Evolutionary conservation across 306 rosid genomes (phyloP).

Genomic region (Acacia confusa): DNA sequence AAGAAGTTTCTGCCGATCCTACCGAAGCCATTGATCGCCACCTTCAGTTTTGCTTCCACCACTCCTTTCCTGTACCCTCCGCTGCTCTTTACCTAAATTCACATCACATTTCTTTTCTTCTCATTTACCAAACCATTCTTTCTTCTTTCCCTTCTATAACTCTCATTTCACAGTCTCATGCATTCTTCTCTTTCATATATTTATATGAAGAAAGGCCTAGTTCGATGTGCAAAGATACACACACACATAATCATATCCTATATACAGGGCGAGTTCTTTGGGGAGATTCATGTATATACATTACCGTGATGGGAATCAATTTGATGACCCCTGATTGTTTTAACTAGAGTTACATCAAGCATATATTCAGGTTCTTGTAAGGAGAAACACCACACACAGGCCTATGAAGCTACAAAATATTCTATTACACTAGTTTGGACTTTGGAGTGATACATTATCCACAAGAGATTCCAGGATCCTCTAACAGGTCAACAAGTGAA

Average conservation of each 20-base stretch:
- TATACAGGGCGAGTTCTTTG: neutral
- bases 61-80: conserved; percentile 67
- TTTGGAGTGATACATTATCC: neutral
- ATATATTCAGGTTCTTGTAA: neutral
- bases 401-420: neutral
- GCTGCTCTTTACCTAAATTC: conserved; percentile 53
- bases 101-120: neutral
- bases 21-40: conserved; percentile 94
- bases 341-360: neutral
- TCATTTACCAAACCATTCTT: neutral
- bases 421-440: neutral
- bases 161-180: neutral
- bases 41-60: conserved; percentile 81
- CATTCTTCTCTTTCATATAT: neutral
- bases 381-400: neutral
- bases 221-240: neutral
- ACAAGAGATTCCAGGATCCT: neutral
- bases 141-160: neutral
- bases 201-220: neutral
- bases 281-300: conserved; percentile 18
- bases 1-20: conserved; percentile 95
- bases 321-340: neutral
- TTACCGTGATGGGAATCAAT: conserved; percentile 9
- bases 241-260: neutral
- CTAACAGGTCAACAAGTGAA: neutral